phyloP scores from a whole-genome alignment of 805 yeast species.

The Barnettozyma sp. region DNA sequence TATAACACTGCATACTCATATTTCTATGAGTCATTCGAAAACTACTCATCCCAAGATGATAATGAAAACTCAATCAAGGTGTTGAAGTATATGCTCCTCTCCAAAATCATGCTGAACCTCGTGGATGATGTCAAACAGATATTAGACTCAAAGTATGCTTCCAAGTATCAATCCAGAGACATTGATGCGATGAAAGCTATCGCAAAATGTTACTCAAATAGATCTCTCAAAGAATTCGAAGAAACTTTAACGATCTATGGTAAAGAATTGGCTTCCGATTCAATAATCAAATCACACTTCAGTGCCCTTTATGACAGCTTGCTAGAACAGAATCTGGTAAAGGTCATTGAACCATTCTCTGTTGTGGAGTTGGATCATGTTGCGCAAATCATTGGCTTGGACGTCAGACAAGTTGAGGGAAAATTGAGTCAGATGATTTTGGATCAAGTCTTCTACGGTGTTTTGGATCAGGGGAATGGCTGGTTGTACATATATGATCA shows the following conservation, averaged over 20 bases:
- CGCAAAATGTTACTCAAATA: constrained; percentile 80
- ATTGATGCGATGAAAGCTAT: constrained; percentile 96
- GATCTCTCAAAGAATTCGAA: constrained; percentile 89
- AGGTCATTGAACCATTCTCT: constrained; percentile 93
- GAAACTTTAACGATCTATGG: constrained; percentile 65
- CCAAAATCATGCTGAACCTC: constrained; percentile 87
- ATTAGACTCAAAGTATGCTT: constrained; percentile 63
- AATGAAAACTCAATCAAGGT: constrained; percentile 69
- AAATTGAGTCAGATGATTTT: constrained; percentile 94
- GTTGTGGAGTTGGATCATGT: constrained; percentile 91
- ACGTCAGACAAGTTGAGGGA: constrained; percentile 83
- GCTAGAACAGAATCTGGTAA: constrained; percentile 86
- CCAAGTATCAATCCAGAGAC: constrained; percentile 72
- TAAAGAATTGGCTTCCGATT: constrained; percentile 74
- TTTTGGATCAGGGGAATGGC: constrained; percentile 96
- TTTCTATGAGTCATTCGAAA: constrained; percentile 92
- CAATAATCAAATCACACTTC: constrained; percentile 85
- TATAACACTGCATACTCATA: constrained; percentile 94
- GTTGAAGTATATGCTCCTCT: constrained; percentile 84
- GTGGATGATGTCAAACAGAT: constrained; percentile 81
- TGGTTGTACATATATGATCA: constrained; percentile 91
- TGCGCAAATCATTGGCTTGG: constrained; percentile 82
- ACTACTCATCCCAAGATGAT: constrained; percentile 52
- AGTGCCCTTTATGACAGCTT: constrained; percentile 88
- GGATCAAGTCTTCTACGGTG: constrained; percentile 93